Evolutionary conservation across 2,329 filamentous ascomycete species (phyloP), one percentile per base, ranked within the genome.

Genomic region (Cladosporium sp.): DNA sequence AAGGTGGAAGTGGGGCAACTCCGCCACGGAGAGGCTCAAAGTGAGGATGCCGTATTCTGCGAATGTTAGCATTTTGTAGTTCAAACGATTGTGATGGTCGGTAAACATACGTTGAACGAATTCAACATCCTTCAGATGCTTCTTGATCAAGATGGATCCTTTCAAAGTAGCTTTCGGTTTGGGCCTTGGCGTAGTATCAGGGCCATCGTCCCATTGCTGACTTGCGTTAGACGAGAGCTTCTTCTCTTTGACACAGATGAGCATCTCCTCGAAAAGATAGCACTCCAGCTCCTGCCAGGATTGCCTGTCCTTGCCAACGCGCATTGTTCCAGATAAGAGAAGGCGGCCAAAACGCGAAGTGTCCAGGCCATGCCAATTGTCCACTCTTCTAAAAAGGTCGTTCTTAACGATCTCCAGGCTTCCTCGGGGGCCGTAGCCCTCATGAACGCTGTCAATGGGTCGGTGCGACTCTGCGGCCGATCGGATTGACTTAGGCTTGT

Each of bases 211-310:
- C 79, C 87, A 91, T 57, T 87, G 81, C 45, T 81, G 78, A 33
- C 78, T 75, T 54, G 61, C 66, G 40, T 68, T 61, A 33, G 75
- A 58, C 8, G 74, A 67, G 13, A 22, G 12, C 72, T 91, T 95
- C 79, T 96, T 97, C 71, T 97, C 93, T 71, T 97, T 98, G 54
- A 98, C 90, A 65, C 93, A 98, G 57, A 98, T 98, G 61, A 98
- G 85, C 93, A 98, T 98, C 72, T 98, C 93, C 4, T 86, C 88
- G 65, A 98, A 98, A 25, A 98, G 78, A 67, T 89, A 98, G 68
- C 93, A 98, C 67, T 98, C 91, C 49, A 98, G 73, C 67, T 97
- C 93, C 73, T 98, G 93, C 93, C 93, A 98, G 6, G 91, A 91
- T 57, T 92, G 79, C 58, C 90, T 90, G 69, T 98, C 93, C 70